Evolutionary conservation across 2,329 filamentous ascomycete species (phyloP).

Genomic region (Coleophoma crateriformis): DNA sequence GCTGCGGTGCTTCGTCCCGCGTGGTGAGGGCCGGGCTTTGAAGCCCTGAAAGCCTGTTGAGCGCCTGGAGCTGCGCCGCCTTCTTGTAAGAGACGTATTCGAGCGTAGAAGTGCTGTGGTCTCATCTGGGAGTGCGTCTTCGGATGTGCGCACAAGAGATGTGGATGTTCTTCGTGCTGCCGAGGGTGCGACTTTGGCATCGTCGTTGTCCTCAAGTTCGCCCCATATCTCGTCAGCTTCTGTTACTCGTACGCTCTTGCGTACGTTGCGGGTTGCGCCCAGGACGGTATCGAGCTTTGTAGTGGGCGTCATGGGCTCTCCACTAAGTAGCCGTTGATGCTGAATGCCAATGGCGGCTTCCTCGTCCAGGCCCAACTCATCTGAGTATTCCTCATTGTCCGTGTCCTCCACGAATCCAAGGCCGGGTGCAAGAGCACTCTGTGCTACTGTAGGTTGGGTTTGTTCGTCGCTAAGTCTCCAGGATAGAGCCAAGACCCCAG

Average conservation of each 20-base stretch:
- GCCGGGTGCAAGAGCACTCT: constrained; percentile 73
- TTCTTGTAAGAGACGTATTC: constrained; percentile 13
- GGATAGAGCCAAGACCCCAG: constrained; percentile 84
- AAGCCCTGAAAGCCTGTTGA: constrained; percentile 60
- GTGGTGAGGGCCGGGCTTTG: constrained; percentile 36
- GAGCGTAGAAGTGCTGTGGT: constrained; percentile 17
- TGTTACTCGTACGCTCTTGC: constrained; percentile 29
- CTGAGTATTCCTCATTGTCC: constrained; percentile 43
- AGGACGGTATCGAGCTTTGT: constrained; percentile 24
- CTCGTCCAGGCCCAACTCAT: constrained; percentile 40
- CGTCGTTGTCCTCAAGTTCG: constrained; percentile 69
- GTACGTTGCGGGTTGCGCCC: constrained; percentile 18
- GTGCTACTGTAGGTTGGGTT: constrained; percentile 51
- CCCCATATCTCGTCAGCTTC: constrained; percentile 83
- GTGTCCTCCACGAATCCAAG: constrained; percentile 74
- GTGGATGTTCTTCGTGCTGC: constrained; percentile 8
- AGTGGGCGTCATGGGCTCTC: constrained; percentile 23
- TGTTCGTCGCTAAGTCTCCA: constrained; percentile 86
- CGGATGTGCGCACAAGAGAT: constrained; percentile 3
- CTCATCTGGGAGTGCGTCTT: constrained; percentile 12
- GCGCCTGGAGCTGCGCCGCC: constrained; percentile 36
- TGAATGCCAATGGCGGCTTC: constrained; percentile 23
- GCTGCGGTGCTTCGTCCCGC: constrained; percentile 19
- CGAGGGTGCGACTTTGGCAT: constrained; percentile 26
- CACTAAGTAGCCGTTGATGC: constrained; percentile 21